Conservation (phyloP, 2,329 filamentous ascomycete species). For the Scorias spongiosa region DNA sequence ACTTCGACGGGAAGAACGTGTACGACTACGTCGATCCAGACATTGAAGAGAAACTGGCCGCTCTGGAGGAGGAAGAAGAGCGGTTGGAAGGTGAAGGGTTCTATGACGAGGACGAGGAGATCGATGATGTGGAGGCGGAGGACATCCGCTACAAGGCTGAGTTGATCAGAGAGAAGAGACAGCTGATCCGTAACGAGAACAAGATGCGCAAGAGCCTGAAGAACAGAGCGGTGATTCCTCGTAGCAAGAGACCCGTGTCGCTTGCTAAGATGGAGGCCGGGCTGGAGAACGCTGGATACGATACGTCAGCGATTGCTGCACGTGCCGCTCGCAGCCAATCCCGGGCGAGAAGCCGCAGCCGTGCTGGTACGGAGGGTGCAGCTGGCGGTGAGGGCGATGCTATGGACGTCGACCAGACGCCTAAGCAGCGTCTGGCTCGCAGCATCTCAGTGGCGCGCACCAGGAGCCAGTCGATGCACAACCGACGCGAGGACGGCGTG, state of each 20-base stretch:
- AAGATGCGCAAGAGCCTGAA: constrained; percentile 94
- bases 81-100: constrained; percentile 79
- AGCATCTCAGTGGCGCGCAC: constrained; percentile 47
- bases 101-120: constrained; percentile 67
- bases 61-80: constrained; percentile 91
- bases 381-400: constrained; percentile 47
- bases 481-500: constrained; percentile 65
- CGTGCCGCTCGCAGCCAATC: constrained; percentile 52
- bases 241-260: constrained; percentile 64
- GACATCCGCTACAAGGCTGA: constrained; percentile 85
- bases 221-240: constrained; percentile 87
- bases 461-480: constrained; percentile 45
- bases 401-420: constrained; percentile 51
- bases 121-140: constrained; percentile 78
- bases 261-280: constrained; percentile 76
- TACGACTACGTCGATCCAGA: constrained; percentile 96
- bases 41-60: constrained; percentile 81
- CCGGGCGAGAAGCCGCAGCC: constrained; percentile 53
- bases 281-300: constrained; percentile 72
- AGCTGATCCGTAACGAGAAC: constrained; percentile 82
- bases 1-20: constrained; percentile 91
- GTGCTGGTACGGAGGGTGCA: constrained; percentile 34
- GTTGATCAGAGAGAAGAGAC: constrained; percentile 86
- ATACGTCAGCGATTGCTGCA: constrained; percentile 58
- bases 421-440: constrained; percentile 35